Evolutionary conservation across 768 basidiomycete species (phyloP).

Genomic region (Hypsizygus marmoreus): DNA sequence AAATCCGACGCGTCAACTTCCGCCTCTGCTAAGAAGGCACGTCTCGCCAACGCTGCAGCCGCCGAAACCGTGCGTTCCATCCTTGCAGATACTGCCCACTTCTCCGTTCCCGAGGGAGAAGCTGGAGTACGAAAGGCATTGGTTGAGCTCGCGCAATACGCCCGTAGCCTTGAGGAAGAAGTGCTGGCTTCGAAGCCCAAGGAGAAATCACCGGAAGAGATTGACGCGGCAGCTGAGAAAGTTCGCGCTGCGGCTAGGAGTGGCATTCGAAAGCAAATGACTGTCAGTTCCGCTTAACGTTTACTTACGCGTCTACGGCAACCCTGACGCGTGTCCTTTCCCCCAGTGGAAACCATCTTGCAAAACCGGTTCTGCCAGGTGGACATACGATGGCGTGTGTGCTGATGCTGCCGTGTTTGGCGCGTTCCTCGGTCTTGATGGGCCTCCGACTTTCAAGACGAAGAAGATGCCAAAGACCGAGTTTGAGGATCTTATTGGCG

Average conservation of each 20-base stretch:
- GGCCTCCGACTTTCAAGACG: slow-evolving; percentile 50
- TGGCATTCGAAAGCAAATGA: slow-evolving; percentile 56
- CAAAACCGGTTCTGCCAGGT: slow-evolving; percentile 47
- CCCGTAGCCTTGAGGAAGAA: slow-evolving; percentile 29
- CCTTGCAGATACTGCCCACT: slow-evolving; percentile 36
- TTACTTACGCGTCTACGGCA: slow-evolving; percentile 3
- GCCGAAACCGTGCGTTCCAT: slow-evolving; percentile 31
- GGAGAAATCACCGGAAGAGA: slow-evolving; percentile 37
- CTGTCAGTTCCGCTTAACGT: slow-evolving; percentile 25
- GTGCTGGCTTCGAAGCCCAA: slow-evolving; percentile 25
- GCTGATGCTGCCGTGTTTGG: slow-evolving; percentile 50
- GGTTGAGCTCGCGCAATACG: slow-evolving; percentile 29
- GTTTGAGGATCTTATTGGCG: slow-evolving; percentile 35
- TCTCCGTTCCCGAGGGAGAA: slow-evolving; percentile 34
- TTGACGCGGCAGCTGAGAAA: slow-evolving; percentile 46
- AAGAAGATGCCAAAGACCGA: slow-evolving; percentile 44
- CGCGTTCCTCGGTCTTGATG: slow-evolving; percentile 39
- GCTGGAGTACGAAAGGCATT: slow-evolving; percentile 22
- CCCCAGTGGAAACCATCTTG: slow-evolving; percentile 53
- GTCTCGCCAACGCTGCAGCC: slow-evolving; percentile 24
- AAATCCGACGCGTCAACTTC: slow-evolving; percentile 33
- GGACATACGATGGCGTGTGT: slow-evolving; percentile 55
- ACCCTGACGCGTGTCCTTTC: too few species aligned
- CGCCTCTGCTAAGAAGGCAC: slow-evolving; percentile 29
- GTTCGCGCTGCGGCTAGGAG: slow-evolving; percentile 44